Evolutionary conservation across 768 basidiomycete species (phyloP), one percentile per base, ranked within the genome.

Genomic region (Agrocybe chaxingu): DNA sequence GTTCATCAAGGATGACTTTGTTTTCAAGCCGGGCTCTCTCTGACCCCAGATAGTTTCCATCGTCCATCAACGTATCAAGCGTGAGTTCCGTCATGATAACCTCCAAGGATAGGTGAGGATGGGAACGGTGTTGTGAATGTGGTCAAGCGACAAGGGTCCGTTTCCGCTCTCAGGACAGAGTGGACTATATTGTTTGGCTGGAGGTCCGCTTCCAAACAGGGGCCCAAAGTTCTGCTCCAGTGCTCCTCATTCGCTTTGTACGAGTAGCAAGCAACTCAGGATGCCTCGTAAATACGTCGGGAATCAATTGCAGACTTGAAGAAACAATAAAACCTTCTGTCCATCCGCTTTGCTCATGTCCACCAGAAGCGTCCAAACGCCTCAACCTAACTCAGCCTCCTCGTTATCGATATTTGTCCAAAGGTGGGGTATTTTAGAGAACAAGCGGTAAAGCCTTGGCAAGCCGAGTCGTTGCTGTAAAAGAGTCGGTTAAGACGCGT

Each of bases 1-100:
- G 83, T 68, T 97, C 94, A 63, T 92, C 90, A 42, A 98, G 77
- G 47, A 98, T 83, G 56, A 87, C 87, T 62, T 88, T 85, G 73
- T 93, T 92, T 67, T 91, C 89, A 45, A 84, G 65, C 58, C 82
- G 77, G 50, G 88, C 89, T 37, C 89, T 72, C 56, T 92, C 89
- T 8, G 87, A 78, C 52, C 85, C 84, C 16, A 81, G 63, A 60
- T 87, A 88, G 64, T 82, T 83, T 7, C 84, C 86, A 77, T 91
- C 89, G 69, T 91, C 88, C 56, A 81, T 73, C 38, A 92, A 77
- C 2, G 78, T 86, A 57, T 92, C 89, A 52, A 82, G 77, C 0
- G 87, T 88, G 53, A 89, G 76, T 57, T 89, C 89, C 1, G 87
- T 59, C 89, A 90, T 90, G 54, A 29, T 70, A 60, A 50, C 36